Percentiles rank a stretch among this genome's conserved stretches.
These are phyloP conservation scores for Liquidambar formosana DNA, from an alignment of 164 flowering plant species.

Conservation along the genomic window DNA sequence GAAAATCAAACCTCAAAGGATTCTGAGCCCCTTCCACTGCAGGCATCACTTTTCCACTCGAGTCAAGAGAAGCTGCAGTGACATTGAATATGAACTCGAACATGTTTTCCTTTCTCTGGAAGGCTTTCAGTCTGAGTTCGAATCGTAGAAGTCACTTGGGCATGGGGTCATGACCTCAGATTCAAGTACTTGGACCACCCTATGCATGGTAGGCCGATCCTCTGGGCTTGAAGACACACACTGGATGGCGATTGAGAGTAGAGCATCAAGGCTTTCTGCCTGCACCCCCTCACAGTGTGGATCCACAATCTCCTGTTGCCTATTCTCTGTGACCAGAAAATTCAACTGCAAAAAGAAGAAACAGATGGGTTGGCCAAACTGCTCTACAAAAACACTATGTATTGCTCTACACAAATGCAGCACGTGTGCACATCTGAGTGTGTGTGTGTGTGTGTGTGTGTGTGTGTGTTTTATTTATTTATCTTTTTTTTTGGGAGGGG, in stretches of 20 bases:
- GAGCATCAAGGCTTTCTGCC: conserved; percentile 73
- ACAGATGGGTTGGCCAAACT: not conserved
- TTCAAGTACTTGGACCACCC: conserved; percentile 85
- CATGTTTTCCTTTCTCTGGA: conserved; percentile 9
- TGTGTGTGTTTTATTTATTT: too few species aligned
- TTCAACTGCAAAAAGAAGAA: conserved; percentile 64
- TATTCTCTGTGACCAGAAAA: conserved; percentile 67
- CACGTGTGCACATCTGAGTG: too few species aligned
- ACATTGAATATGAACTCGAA: conserved; percentile 3
- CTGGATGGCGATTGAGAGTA: conserved; percentile 72
- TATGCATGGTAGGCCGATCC: conserved; percentile 93
- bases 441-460: too few species aligned
- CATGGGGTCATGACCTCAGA: conserved; percentile 95
- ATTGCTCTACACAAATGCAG: too few species aligned
- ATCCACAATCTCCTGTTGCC: conserved; percentile 80
- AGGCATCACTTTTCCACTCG: conserved; percentile 13
- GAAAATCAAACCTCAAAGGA: conserved; percentile 5
- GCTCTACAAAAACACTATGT: not conserved
- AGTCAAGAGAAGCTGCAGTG: conserved; percentile 13
- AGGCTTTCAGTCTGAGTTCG: conserved; percentile 64
- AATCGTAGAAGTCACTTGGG: conserved; percentile 94
- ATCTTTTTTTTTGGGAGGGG: too few species aligned
- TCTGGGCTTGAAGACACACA: conserved; percentile 90
- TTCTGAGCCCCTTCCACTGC: conserved; percentile 11
- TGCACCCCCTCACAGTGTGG: conserved; percentile 81